Base-by-base conservation (phyloP, 2,329 filamentous ascomycete species). In the Malbranchea zuffiana region DNA sequence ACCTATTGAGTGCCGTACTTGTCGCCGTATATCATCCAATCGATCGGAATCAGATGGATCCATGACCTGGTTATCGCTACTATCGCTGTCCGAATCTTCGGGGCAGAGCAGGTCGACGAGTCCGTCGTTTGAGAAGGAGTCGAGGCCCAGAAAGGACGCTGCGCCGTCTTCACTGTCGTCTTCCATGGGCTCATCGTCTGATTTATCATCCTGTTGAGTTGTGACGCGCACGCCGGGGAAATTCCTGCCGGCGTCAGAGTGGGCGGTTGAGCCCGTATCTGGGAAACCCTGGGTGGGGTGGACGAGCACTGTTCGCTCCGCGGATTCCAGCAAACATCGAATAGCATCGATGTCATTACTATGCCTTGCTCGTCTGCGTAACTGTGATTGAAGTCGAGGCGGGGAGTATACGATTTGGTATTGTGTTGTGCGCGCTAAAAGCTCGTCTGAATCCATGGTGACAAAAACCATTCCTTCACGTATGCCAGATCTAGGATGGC, bases 391-490 rank as follows among this genome's bases (percentile, higher is more conserved):
- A 28, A 27, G 16, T 21, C 29, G 34, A 53, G 50, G 35, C 49
- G 51, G 12, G 32, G 65, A 58, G 49, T 81, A 84, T 47, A 80
- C 74, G 17, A 88, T 78, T 47, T 83, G 75, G 54, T 88, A 88
- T 42, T 77, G 71, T 5, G 80, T 72, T 7, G 84, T 90, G 40
- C 79, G 72, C 13, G 68, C 72, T 28, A 90, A 62, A 1, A 90
- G 65, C 42, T 90, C 79, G 47, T 92, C 78, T 24, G 78, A 74
- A 26, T 77, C 73, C 87, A 95, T 94, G 30, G 83, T 75, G 18
- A 96, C 72, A 53, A 95, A 95, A 1, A 96, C 74, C 71, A 95
- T 80, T 29, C 90, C 88, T 69, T 93, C 82, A 59, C 88, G 80
- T 36, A 94, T 79, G 37, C 83, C 88, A 12, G 16, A 37, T 13